phyloP scores from a whole-genome alignment of 305 asterid species.

The Fraxinus dipetala region DNA sequence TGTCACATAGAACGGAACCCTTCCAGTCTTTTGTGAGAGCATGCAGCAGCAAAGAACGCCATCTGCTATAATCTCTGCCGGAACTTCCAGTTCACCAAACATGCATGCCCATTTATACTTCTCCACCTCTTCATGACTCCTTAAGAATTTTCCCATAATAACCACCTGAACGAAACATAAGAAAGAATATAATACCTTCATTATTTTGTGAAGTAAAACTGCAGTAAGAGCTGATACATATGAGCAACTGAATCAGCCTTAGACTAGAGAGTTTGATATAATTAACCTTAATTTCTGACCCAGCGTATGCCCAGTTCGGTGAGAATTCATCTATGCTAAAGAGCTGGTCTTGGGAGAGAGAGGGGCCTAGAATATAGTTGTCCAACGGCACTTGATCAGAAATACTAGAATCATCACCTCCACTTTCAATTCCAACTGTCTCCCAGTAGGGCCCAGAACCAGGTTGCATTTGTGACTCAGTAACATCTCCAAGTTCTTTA shows the following conservation, averaged over 20 bases:
- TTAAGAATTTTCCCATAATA: constrained; percentile 70
- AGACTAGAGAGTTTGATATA: neutral
- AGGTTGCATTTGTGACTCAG: constrained; percentile 61
- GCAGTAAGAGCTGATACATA: neutral
- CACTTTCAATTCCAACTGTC: constrained; percentile 63
- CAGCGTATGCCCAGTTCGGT: constrained; percentile 80
- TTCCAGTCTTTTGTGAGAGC: constrained; percentile 69
- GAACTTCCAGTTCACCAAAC: constrained; percentile 97
- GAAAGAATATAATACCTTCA: neutral
- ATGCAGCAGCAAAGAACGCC: constrained; percentile 86
- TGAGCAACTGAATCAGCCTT: constrained; percentile 20
- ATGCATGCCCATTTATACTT: constrained; percentile 85
- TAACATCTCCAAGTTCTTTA: constrained; percentile 88
- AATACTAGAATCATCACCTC: constrained; percentile 52
- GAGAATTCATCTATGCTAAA: constrained; percentile 85
- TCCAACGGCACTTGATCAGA: constrained; percentile 55
- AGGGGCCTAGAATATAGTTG: constrained; percentile 64
- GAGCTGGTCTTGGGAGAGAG: constrained; percentile 86
- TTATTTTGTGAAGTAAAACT: constrained; percentile 6
- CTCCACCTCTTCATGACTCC: constrained; percentile 51
- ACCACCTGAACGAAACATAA: constrained; percentile 53
- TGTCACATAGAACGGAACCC: constrained; percentile 84
- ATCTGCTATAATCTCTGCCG: constrained; percentile 68
- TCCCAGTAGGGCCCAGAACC: constrained; percentile 72
- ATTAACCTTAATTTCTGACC: constrained; percentile 68